A percentile compares a stretch with the other conserved stretches of the same genome.
Conservation (phyloP, 75 land plant species). For the Cupressus sempervirens region DNA sequence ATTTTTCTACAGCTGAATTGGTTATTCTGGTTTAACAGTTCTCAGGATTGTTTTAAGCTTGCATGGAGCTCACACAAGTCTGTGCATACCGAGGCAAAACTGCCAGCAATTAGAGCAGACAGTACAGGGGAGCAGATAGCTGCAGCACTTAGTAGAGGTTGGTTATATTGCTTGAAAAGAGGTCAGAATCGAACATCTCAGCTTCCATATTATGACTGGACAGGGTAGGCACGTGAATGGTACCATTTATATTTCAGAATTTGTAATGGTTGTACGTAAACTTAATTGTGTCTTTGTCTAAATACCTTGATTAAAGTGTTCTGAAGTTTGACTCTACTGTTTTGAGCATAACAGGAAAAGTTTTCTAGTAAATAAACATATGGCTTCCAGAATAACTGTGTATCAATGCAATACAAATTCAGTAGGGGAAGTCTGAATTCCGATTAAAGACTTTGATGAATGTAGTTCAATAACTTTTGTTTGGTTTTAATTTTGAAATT, state of each 20-base stretch:
- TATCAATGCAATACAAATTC: background rate
- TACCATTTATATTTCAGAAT: background rate
- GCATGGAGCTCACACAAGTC: constrained; percentile 90
- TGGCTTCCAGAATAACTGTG: background rate
- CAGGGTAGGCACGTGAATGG: constrained; percentile 53
- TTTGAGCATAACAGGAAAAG: background rate
- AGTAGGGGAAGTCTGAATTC: background rate
- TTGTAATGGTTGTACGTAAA: background rate
- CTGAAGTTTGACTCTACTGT: background rate
- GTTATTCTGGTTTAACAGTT: constrained; percentile 32
- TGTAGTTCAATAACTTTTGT: background rate
- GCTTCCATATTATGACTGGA: constrained; percentile 91
- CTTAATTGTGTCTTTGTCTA: background rate
- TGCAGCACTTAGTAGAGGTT: constrained; percentile 44
- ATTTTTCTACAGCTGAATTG: background rate
- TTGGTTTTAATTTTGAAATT: too few species aligned
- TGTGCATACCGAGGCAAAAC: constrained; percentile 51
- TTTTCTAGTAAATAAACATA: background rate
- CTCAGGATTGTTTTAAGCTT: constrained; percentile 94
- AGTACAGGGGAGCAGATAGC: constrained; percentile 26
- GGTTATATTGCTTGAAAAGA: constrained; percentile 83
- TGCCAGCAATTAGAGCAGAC: constrained; percentile 19
- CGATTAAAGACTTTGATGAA: background rate
- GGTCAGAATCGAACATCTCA: constrained; percentile 64
- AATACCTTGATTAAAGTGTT: background rate